A percentile compares a stretch with the other conserved stretches of the same genome.
Conservation (phyloP, 148 eudicot species). For the Rhododendron ovatum region DNA sequence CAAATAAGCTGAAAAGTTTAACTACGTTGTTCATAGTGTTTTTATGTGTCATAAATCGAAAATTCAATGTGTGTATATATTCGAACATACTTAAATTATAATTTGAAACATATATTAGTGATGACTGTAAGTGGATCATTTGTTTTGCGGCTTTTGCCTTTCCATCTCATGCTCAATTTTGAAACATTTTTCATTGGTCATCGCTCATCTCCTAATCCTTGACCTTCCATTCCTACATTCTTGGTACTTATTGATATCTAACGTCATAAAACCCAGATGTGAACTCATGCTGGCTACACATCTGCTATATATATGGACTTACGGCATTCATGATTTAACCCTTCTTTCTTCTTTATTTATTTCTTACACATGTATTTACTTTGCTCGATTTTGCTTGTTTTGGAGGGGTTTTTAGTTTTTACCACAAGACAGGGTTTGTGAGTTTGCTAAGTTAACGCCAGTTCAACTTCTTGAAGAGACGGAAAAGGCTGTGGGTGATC, state of each 20-base stretch:
- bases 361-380: neutral
- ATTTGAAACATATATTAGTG: neutral
- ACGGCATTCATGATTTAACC: neutral
- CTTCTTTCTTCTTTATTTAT: neutral
- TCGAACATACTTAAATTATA: neutral
- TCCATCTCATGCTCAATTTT: neutral
- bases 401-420: slow-evolving; percentile 49
- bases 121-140: neutral
- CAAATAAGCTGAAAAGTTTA: neutral
- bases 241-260: neutral
- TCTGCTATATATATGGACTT: neutral
- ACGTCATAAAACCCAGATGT: neutral
- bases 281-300: neutral
- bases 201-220: neutral
- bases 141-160: neutral
- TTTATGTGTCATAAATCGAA: neutral
- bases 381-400: neutral
- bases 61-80: neutral
- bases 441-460: slow-evolving; percentile 95
- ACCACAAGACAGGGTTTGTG: slow-evolving; percentile 99
- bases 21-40: neutral
- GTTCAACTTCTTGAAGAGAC: slow-evolving; percentile 88
- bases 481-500: slow-evolving; percentile 96
- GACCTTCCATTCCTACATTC: neutral
- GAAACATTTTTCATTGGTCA: neutral